phyloP scores from a whole-genome alignment of 1,139 yeast genomes.

The Komagataea norvegica region DNA sequence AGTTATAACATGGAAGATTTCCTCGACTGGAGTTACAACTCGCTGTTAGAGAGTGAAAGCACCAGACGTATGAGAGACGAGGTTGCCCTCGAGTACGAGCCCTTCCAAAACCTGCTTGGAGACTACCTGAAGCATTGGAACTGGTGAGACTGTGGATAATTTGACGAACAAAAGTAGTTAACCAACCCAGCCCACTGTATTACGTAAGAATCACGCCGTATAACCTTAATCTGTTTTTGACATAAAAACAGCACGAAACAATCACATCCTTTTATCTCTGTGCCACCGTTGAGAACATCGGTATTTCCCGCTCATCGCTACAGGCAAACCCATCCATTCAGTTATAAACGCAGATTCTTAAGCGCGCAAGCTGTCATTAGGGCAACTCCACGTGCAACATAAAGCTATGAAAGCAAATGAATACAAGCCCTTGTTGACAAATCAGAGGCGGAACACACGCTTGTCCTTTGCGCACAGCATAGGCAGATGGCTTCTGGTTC shows the following conservation, averaged over 20 bases:
- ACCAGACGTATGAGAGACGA: constrained; percentile 62
- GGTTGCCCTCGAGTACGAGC: constrained; percentile 78
- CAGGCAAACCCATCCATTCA: too few species aligned
- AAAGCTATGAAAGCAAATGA: background rate
- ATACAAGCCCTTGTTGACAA: constrained; percentile 4
- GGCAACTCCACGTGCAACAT: too few species aligned
- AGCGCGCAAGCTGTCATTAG: too few species aligned
- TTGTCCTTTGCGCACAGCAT: background rate
- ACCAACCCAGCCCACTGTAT: too few species aligned
- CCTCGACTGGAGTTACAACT: constrained; percentile 81
- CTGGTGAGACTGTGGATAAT: constrained; percentile 15
- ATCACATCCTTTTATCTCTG: too few species aligned
- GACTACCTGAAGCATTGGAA: constrained; percentile 24
- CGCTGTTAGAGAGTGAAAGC: constrained; percentile 71
- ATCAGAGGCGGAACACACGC: constrained; percentile 1
- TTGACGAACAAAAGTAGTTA: too few species aligned
- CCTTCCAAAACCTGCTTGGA: constrained; percentile 24
- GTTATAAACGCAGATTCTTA: too few species aligned
- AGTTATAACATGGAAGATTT: constrained; percentile 90
- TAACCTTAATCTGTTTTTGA: too few species aligned
- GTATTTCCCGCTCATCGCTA: too few species aligned
- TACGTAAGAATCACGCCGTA: too few species aligned
- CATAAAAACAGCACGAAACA: constrained; percentile 1
- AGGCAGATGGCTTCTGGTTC: background rate
- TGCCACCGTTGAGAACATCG: too few species aligned